A percentile compares a stretch with the other conserved stretches of the same genome.
Conservation (phyloP, 192 early-diverging fungal genomes). For the Coemansia sp. region DNA sequence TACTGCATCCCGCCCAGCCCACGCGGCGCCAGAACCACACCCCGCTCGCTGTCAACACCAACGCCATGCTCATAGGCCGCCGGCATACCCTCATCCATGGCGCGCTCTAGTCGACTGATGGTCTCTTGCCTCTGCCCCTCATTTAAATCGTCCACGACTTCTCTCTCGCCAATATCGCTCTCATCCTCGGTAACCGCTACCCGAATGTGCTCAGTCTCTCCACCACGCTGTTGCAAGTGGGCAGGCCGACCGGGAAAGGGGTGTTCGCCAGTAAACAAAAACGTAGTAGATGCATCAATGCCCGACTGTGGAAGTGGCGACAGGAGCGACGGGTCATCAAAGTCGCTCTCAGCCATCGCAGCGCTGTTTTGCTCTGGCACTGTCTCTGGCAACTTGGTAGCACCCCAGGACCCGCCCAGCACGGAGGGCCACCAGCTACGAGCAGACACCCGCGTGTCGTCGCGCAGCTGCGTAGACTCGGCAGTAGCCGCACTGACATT, state of each 20-base stretch:
- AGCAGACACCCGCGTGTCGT: slow-evolving; percentile 32
- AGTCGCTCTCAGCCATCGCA: neutral
- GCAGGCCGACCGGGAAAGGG: slow-evolving; percentile 29
- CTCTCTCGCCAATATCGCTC: neutral
- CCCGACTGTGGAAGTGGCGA: slow-evolving; percentile 20
- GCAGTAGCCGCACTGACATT: slow-evolving; percentile 18
- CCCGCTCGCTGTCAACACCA: slow-evolving; percentile 37
- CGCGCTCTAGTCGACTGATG: slow-evolving; percentile 25
- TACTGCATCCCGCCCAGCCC: slow-evolving; percentile 40
- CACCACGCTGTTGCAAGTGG: neutral
- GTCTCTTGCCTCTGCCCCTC: slow-evolving; percentile 1
- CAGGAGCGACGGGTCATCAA: neutral
- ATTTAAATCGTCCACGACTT: neutral
- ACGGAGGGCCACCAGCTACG: slow-evolving; percentile 40
- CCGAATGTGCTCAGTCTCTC: slow-evolving; percentile 6
- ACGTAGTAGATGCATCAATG: slow-evolving; percentile 26
- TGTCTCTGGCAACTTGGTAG: neutral
- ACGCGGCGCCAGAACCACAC: slow-evolving; percentile 42
- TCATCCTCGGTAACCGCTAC: neutral
- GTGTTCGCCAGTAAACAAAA: slow-evolving; percentile 41
- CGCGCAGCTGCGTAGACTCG: slow-evolving; percentile 38
- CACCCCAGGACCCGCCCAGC: slow-evolving; percentile 13
- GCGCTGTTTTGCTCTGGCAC: neutral
- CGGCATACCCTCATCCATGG: slow-evolving; percentile 41
- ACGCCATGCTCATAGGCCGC: slow-evolving; percentile 41